Conservation (phyloP, 2,329 filamentous ascomycete species). For the Colletotrichum limetticola region DNA sequence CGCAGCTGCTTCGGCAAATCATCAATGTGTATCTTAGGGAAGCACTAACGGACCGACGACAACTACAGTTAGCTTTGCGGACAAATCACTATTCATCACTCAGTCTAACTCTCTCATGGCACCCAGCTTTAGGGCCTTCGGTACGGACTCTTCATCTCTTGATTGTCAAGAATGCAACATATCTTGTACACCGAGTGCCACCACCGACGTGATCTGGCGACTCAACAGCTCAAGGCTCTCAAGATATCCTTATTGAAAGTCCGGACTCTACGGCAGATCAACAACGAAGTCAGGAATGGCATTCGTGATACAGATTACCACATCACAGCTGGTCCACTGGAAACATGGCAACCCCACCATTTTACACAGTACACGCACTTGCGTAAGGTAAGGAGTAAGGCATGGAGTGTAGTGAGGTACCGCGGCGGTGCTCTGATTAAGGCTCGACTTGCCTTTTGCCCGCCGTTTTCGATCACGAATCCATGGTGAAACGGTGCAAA, state of each 20-base stretch:
- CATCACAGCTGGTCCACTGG: slow-evolving; percentile 6
- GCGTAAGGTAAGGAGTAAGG: too few relatives aligned
- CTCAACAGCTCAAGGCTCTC: not conserved
- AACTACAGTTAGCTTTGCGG: not conserved
- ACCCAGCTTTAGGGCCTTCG: not conserved
- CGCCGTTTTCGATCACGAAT: slow-evolving; percentile 25
- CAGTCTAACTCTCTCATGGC: not conserved
- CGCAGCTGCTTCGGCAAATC: not conserved
- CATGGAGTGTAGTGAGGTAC: too few relatives aligned
- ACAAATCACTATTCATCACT: not conserved
- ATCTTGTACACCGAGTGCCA: not conserved
- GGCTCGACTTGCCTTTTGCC: not conserved
- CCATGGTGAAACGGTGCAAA: slow-evolving; percentile 25
- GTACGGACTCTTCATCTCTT: not conserved
- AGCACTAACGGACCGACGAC: not conserved
- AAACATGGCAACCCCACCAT: slow-evolving; percentile 11
- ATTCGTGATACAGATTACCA: slow-evolving; percentile 10
- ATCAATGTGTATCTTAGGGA: not conserved
- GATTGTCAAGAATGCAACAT: not conserved
- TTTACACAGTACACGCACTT: slow-evolving; percentile 1
- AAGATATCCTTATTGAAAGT: too few relatives aligned
- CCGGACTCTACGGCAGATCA: not conserved
- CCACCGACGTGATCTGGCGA: not conserved
- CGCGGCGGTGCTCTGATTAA: not conserved
- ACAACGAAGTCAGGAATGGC: not conserved